phyloP scores from a whole-genome alignment of 2,329 filamentous ascomycete genomes.

The Aspergillus alliaceus region DNA sequence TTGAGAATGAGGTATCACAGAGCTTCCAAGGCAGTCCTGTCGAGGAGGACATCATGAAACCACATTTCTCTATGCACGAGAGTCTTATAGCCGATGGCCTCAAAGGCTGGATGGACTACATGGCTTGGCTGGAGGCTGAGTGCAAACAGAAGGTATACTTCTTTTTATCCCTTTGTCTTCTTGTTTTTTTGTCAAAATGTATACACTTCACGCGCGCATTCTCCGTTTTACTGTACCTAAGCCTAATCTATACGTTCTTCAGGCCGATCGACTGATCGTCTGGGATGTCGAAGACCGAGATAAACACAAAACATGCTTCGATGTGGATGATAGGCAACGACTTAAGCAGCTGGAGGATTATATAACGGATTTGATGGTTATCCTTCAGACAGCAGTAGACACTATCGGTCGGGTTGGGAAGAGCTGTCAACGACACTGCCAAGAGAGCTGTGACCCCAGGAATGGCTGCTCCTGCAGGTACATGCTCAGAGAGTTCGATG shows the following conservation, averaged over 20 bases:
- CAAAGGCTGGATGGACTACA: slow-evolving; percentile 15
- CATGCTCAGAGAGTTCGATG: slow-evolving; percentile 9
- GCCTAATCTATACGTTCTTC: background rate
- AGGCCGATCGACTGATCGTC: slow-evolving; percentile 7
- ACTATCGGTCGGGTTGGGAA: slow-evolving; percentile 5
- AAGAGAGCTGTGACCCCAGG: background rate
- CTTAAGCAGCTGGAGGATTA: slow-evolving; percentile 12
- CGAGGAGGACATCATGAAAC: background rate
- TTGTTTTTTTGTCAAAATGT: background rate
- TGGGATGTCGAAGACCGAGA: slow-evolving; percentile 1
- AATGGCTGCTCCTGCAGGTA: background rate
- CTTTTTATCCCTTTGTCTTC: background rate
- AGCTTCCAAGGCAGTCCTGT: background rate
- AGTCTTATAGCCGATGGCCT: slow-evolving; percentile 9
- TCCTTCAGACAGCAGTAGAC: slow-evolving; percentile 8
- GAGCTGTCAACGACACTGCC: slow-evolving; percentile 6
- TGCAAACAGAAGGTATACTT: slow-evolving; percentile 7
- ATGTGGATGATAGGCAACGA: slow-evolving; percentile 8
- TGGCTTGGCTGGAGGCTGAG: slow-evolving; percentile 14
- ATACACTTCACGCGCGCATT: background rate
- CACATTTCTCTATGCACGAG: slow-evolving; percentile 7
- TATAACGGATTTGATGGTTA: slow-evolving; percentile 12
- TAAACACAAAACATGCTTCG: background rate
- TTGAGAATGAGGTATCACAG: background rate
- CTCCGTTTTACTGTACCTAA: background rate